Conservation (phyloP, 805 yeast species). For the Lipomyces chichibuensis region DNA sequence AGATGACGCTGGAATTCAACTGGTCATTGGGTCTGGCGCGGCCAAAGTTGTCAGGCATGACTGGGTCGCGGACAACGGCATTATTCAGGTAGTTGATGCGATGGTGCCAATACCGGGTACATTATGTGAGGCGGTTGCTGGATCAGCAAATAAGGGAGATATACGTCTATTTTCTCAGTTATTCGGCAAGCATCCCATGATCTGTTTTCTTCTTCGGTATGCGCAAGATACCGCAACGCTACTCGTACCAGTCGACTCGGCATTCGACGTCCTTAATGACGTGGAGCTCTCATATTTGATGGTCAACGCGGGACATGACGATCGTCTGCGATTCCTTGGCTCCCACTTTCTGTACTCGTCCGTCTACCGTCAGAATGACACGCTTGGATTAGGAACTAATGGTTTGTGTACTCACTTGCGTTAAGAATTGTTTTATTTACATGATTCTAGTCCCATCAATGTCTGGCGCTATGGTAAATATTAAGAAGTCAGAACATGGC, state of each 20-base stretch:
- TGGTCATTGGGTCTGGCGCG: constrained; percentile 21
- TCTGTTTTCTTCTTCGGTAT: constrained; percentile 21
- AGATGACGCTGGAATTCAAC: constrained; percentile 17
- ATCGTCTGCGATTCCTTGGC: constrained; percentile 26
- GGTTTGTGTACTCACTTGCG: constrained; percentile 14
- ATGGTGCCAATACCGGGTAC: constrained; percentile 29
- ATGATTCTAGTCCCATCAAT: constrained; percentile 17
- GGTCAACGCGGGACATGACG: constrained; percentile 29
- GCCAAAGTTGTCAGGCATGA: constrained; percentile 34
- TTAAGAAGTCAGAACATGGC: constrained; percentile 12
- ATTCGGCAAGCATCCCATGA: constrained; percentile 21
- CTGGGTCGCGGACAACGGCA: constrained; percentile 39
- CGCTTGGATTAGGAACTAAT: constrained; percentile 19
- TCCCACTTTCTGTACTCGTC: constrained; percentile 29
- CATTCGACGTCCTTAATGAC: constrained; percentile 25
- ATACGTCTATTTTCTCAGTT: constrained; percentile 14
- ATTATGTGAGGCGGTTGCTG: constrained; percentile 23
- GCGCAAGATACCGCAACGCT: constrained; percentile 31
- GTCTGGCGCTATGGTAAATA: constrained; percentile 19
- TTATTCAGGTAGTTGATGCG: constrained; percentile 36
- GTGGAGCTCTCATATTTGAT: constrained; percentile 30
- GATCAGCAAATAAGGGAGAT: neutral
- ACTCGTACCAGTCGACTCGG: constrained; percentile 29
- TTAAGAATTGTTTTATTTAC: neutral
- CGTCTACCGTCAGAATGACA: constrained; percentile 32